phyloP scores from a whole-genome alignment of 169 alveolate genomes.

The Sarcocystis neurona region DNA sequence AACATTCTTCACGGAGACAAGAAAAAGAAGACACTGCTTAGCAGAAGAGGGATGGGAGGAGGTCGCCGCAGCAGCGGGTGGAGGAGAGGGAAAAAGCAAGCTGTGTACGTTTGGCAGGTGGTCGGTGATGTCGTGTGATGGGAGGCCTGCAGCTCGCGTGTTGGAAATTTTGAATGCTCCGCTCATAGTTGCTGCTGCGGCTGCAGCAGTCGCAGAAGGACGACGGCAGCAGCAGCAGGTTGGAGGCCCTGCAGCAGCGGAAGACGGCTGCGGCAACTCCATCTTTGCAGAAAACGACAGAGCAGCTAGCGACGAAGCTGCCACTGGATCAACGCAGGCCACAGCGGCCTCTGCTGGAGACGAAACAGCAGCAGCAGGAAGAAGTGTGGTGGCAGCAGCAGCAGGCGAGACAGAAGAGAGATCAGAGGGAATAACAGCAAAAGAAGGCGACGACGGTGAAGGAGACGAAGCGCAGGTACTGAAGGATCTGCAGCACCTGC shows the following conservation, averaged over 20 bases:
- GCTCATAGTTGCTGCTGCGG: neutral
- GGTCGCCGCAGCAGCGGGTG: neutral
- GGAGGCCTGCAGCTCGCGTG: constrained; percentile 17
- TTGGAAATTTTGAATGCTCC: constrained; percentile 3
- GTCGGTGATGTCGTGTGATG: neutral
- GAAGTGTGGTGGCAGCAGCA: neutral
- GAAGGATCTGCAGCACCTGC: neutral
- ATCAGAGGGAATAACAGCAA: too few relatives aligned
- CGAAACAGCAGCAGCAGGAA: neutral
- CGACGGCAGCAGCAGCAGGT: too few relatives aligned
- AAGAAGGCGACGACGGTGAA: neutral
- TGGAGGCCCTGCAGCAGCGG: too few relatives aligned
- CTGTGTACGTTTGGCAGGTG: constrained; percentile 22
- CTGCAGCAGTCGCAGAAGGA: too few relatives aligned
- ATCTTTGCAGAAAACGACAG: too few relatives aligned
- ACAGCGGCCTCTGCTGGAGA: too few relatives aligned
- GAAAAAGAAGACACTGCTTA: neutral
- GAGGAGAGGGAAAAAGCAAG: neutral
- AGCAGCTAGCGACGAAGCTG: too few relatives aligned
- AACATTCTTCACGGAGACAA: neutral
- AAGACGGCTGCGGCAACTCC: too few relatives aligned
- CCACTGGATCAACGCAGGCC: too few relatives aligned
- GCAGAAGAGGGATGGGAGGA: neutral
- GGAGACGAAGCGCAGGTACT: neutral
- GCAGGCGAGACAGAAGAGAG: too few relatives aligned